These are phyloP conservation scores for Malassezia globosa DNA, from an alignment of 1,284 basidiomycete genomes.

Conservation along the genomic window DNA sequence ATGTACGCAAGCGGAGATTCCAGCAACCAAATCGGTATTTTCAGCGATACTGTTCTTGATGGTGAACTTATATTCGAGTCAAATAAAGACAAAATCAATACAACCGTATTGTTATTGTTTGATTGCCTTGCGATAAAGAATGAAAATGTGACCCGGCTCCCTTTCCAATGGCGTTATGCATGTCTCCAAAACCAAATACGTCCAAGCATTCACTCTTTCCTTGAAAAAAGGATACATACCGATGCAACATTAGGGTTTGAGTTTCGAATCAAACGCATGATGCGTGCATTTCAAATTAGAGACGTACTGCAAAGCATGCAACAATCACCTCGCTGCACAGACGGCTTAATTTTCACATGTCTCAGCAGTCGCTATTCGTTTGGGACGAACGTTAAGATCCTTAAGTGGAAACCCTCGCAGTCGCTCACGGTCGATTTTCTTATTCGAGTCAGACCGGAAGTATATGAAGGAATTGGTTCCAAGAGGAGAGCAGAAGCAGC, in stretches of 20 bases:
- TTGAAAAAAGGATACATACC: constrained; percentile 56
- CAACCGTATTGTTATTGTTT: constrained; percentile 73
- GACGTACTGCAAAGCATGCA: constrained; percentile 79
- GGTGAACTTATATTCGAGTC: constrained; percentile 93
- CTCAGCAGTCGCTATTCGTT: constrained; percentile 69
- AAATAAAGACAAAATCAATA: constrained; percentile 53
- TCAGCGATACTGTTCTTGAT: constrained; percentile 71
- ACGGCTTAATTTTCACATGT: constrained; percentile 93
- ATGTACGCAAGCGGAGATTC: constrained; percentile 20
- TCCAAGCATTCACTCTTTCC: constrained; percentile 64
- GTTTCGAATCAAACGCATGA: constrained; percentile 72
- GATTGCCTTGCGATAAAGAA: constrained; percentile 81
- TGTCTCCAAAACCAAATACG: constrained; percentile 71
- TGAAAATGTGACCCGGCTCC: constrained; percentile 70
- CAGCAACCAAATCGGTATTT: constrained; percentile 39
- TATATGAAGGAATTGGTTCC: constrained; percentile 33
- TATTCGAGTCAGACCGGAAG: constrained; percentile 69
- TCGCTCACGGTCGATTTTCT: constrained; percentile 98
- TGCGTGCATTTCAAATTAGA: constrained; percentile 74
- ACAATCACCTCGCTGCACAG: constrained; percentile 78
- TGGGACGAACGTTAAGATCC: constrained; percentile 81
- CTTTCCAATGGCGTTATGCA: constrained; percentile 77
- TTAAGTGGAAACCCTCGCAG: constrained; percentile 95
- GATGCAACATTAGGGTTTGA: constrained; percentile 63
- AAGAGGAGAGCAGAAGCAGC: constrained; percentile 58